Base-by-base conservation (phyloP, 768 basidiomycete species). In the Suillus sp. region DNA sequence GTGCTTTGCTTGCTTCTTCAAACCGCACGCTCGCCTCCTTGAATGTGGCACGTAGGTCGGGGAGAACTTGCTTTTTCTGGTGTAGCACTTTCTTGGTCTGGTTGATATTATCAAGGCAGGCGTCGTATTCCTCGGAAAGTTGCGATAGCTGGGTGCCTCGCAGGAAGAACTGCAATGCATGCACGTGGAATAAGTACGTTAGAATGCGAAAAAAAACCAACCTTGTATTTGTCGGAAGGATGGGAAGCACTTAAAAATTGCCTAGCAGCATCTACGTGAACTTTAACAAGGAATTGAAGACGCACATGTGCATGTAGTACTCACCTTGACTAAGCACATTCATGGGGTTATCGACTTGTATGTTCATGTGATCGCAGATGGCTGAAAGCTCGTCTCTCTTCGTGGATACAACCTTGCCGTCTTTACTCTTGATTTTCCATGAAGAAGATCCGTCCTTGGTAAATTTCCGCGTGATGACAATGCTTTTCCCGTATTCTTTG, bases 311-410 rank as follows among this genome's bases (percentile, higher is more conserved):
- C 27, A 27, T 8, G 25, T 32, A 10, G 56, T 30, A 64, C 70
- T 30, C 65, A 83, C 90, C 92, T 82, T 95, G 93, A 1, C 93
- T 95, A 50, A 96, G 82, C 30, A 99, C 90, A 65, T 93, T 98
- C 87, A 98, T 88, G 1, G 96, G 96, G 70, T 96, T 96, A 72
- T 97, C 95, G 64, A 97, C 93, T 72, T 96, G 95, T 61, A 99
- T 93, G 69, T 95, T 95, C 90, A 97, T 96, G 67, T 95, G 91
- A 72, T 96, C 93, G 69, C 91, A 91, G 57, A 99, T 98, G 2
- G 89, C 86, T 20, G 91, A 83, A 13, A 99, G 76, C 71, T 98
- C 95, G 11, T 93, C 89, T 67, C 87, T 86, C 78, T 92, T 95
- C 16, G 80, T 88, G 38, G 88, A 89, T 63, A 97, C 76, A 11